Evolutionary conservation across 257 asterid genomes (phyloP).

Genomic region (Solanum ossicruentum): DNA sequence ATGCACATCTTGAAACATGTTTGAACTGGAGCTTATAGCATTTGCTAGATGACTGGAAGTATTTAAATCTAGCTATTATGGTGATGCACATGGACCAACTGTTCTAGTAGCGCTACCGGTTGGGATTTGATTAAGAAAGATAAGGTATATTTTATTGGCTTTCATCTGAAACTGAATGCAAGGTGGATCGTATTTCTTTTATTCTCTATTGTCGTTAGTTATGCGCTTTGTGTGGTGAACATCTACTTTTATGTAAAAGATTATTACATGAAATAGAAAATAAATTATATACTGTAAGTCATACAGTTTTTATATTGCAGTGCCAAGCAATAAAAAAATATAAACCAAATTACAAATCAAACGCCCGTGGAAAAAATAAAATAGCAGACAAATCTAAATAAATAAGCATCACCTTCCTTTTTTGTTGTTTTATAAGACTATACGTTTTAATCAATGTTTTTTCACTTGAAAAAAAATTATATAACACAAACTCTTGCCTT

Average conservation of each 20-base stretch:
- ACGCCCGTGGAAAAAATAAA: not conserved
- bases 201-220: not conserved
- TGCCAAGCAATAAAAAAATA: not conserved
- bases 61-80: not conserved
- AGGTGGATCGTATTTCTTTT: not conserved
- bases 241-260: not conserved
- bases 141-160: not conserved
- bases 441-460: not conserved
- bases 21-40: not conserved
- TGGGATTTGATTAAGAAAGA: not conserved
- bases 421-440: not conserved
- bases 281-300: not conserved
- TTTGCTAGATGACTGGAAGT: not conserved
- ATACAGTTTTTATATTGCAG: not conserved
- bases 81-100: not conserved
- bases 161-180: not conserved
- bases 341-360: not conserved
- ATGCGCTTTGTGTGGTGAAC: not conserved
- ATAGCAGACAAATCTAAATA: not conserved
- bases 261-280: not conserved
- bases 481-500: not conserved
- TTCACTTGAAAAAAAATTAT: not conserved
- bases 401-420: not conserved
- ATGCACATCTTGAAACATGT: not conserved
- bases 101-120: not conserved